Percentiles rank a stretch among this genome's conserved stretches.
These are phyloP conservation scores for Torulaspora maleeae DNA, from an alignment of 805 yeast species.

Conservation along the genomic window DNA sequence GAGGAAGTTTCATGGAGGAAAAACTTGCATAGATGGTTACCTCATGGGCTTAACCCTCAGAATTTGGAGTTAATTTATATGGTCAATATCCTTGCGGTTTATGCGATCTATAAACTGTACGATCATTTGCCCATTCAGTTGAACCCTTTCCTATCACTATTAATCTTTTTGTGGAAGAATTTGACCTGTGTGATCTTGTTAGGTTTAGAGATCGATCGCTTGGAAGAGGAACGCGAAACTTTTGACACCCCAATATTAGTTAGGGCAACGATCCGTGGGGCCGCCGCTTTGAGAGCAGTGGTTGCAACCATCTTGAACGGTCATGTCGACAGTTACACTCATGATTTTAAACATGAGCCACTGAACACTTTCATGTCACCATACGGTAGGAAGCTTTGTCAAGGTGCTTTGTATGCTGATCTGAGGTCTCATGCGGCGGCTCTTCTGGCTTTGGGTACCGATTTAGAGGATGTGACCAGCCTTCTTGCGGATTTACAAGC, in stretches of 20 bases:
- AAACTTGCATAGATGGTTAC: slow-evolving; percentile 38
- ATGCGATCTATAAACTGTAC: slow-evolving; percentile 44
- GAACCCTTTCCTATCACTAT: slow-evolving; percentile 59
- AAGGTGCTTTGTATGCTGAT: slow-evolving; percentile 57
- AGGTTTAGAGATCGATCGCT: slow-evolving; percentile 58
- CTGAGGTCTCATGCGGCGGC: slow-evolving; percentile 55
- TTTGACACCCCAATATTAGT: slow-evolving; percentile 44
- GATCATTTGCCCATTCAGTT: slow-evolving; percentile 34
- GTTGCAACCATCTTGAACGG: slow-evolving; percentile 57
- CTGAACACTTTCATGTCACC: slow-evolving; percentile 61
- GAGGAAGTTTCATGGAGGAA: slow-evolving; percentile 26
- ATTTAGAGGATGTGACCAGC: slow-evolving; percentile 48
- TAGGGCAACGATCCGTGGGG: slow-evolving; percentile 52
- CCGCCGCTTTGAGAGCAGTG: slow-evolving; percentile 58
- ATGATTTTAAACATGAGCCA: slow-evolving; percentile 58
- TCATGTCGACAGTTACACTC: slow-evolving; percentile 39
- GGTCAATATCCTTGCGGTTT: slow-evolving; percentile 41
- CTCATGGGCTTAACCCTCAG: slow-evolving; percentile 36
- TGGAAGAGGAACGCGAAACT: slow-evolving; percentile 40
- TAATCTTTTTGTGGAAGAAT: slow-evolving; percentile 61
- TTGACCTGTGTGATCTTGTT: slow-evolving; percentile 54
- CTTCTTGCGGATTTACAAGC: slow-evolving; percentile 51
- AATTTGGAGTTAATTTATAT: slow-evolving; percentile 45
- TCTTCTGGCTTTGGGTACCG: slow-evolving; percentile 46
- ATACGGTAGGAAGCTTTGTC: slow-evolving; percentile 54